Evolutionary conservation across 2,329 filamentous ascomycete species (phyloP).

Genomic region (Microdochium bolleyi): DNA sequence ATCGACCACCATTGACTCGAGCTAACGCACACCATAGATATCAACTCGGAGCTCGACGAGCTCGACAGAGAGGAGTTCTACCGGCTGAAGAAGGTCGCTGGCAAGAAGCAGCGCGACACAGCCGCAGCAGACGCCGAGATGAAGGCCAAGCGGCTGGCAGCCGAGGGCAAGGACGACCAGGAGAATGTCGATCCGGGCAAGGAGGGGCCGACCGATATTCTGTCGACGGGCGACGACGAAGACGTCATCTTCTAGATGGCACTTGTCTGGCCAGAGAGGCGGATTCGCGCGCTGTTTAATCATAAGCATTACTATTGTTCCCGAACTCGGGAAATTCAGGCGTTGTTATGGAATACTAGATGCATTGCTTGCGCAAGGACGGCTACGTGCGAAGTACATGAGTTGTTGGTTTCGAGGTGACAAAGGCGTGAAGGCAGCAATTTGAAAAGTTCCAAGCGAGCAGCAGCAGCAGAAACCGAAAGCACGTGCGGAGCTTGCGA

Average conservation of each 20-base stretch:
- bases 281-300: background rate
- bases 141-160: conserved; percentile 58
- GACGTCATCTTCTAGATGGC: conserved; percentile 71
- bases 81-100: conserved; percentile 87
- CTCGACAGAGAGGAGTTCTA: conserved; percentile 98
- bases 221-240: conserved; percentile 70
- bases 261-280: background rate
- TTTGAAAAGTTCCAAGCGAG: no score
- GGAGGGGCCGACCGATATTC: conserved; percentile 51
- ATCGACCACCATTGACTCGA: background rate
- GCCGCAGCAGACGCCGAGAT: conserved; percentile 68
- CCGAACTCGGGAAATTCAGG: no score
- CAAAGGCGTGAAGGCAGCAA: no score
- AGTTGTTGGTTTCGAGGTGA: no score
- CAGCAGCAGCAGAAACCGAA: no score
- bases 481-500: no score
- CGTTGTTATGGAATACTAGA: no score
- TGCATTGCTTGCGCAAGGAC: no score
- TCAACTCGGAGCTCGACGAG: conserved; percentile 97
- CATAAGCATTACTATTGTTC: background rate
- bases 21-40: conserved; percentile 46
- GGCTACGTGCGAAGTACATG: no score
- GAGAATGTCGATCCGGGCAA: conserved; percentile 28
- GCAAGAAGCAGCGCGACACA: conserved; percentile 73
- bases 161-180: conserved; percentile 27